Evolutionary conservation across 2,329 filamentous ascomycete genomes (phyloP).

Genomic region (Didymella glomerata): DNA sequence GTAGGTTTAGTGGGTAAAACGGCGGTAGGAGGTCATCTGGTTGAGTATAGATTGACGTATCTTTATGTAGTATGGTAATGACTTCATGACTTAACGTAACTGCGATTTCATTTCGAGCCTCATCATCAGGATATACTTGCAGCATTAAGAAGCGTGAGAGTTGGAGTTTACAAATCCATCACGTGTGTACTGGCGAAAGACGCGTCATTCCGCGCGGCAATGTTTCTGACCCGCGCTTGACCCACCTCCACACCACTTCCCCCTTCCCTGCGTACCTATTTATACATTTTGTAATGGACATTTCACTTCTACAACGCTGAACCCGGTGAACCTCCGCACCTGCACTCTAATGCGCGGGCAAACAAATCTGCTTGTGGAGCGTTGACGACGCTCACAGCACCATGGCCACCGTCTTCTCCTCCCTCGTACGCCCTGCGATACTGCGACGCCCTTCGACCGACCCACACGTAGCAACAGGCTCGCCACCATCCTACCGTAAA

Average conservation of each 20-base stretch:
- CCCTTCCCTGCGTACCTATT: constrained; percentile 10
- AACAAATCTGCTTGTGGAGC: constrained; percentile 9
- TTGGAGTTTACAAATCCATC: no score
- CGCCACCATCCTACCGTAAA: constrained; percentile 13
- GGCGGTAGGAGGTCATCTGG: neutral
- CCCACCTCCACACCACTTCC: constrained; percentile 2
- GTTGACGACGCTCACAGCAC: constrained; percentile 21
- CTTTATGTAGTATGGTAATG: constrained; percentile 11
- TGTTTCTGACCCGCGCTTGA: neutral
- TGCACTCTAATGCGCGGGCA: constrained; percentile 4
- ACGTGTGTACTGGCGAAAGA: neutral
- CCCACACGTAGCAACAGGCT: constrained; percentile 17
- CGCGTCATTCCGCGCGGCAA: constrained; percentile 9
- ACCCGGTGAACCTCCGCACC: neutral
- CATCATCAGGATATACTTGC: no score
- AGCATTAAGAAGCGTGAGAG: no score
- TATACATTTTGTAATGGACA: constrained; percentile 7
- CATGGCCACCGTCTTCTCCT: constrained; percentile 50
- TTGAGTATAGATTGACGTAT: constrained; percentile 13
- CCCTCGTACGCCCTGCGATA: constrained; percentile 42
- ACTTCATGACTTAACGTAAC: neutral
- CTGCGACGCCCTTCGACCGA: constrained; percentile 28
- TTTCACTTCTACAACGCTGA: constrained; percentile 3
- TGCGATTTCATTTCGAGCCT: no score
- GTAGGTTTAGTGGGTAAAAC: constrained; percentile 6